Conservation (phyloP, 2,329 filamentous ascomycete species). For the Dendryphion nanum region DNA sequence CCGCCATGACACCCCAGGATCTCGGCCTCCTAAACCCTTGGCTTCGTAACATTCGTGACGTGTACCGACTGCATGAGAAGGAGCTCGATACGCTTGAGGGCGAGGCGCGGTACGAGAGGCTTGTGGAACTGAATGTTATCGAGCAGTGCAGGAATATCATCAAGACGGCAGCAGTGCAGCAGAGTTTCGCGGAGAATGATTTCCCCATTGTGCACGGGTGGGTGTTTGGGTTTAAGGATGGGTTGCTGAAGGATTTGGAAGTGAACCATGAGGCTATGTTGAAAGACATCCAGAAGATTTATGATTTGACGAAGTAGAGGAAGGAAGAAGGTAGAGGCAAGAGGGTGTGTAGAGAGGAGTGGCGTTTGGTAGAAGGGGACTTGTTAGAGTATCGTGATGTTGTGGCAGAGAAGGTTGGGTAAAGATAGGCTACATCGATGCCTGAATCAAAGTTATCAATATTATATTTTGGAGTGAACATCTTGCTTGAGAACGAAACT, state of each 20-base stretch:
- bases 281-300: slow-evolving; percentile 62
- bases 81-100: slow-evolving; percentile 57
- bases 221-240: slow-evolving; percentile 70
- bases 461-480: no score
- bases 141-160: slow-evolving; percentile 40
- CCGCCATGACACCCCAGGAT: slow-evolving; percentile 64
- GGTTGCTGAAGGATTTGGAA: slow-evolving; percentile 64
- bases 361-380: no score
- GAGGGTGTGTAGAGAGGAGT: no score
- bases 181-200: slow-evolving; percentile 58
- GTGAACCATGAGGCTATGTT: slow-evolving; percentile 60
- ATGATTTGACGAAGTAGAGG: slow-evolving; percentile 44
- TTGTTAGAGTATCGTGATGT: no score
- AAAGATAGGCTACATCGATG: no score
- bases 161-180: slow-evolving; percentile 55
- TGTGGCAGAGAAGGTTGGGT: no score
- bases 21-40: slow-evolving; percentile 71
- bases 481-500: no score
- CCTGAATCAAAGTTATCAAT: no score
- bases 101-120: slow-evolving; percentile 27
- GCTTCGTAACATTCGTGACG: slow-evolving; percentile 72
- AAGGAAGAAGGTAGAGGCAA: no score
- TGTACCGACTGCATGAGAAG: slow-evolving; percentile 68
- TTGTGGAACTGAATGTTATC: slow-evolving; percentile 39
- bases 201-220: slow-evolving; percentile 72